Percentiles rank a stretch among this genome's conserved stretches.
Conservation (phyloP, 768 basidiomycete genomes). For the Suillus subluteus region DNA sequence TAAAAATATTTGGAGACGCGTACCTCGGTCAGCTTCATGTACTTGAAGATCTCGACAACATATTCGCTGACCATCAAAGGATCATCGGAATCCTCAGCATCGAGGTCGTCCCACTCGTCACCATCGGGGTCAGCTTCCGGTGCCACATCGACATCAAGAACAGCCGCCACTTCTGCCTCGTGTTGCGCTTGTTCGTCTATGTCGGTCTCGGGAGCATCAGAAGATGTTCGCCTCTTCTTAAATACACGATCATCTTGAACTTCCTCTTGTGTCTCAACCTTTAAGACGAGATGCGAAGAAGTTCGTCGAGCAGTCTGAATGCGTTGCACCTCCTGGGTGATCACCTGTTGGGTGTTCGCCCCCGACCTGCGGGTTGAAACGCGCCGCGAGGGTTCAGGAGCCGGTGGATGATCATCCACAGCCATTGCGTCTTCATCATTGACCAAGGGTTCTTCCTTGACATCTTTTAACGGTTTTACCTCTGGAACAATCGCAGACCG, state of each 20-base stretch:
- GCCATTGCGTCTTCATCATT: conserved; percentile 56
- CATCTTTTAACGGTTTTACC: conserved; percentile 33
- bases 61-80: conserved; percentile 98
- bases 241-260: conserved; percentile 61
- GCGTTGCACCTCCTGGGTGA: conserved; percentile 33
- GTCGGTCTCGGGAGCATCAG: conserved; percentile 53
- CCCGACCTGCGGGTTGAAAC: conserved; percentile 36
- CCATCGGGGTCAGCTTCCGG: conserved; percentile 68
- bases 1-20: conserved; percentile 4
- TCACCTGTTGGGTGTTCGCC: conserved; percentile 19
- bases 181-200: conserved; percentile 44
- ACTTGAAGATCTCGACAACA: conserved; percentile 90
- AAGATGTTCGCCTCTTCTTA: conserved; percentile 80
- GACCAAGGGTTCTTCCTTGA: conserved; percentile 37
- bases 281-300: conserved; percentile 34
- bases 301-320: conserved; percentile 34
- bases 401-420: conserved; percentile 46
- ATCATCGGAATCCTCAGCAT: conserved; percentile 89
- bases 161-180: conserved; percentile 39
- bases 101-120: conserved; percentile 86
- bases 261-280: conserved; percentile 46
- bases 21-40: conserved; percentile 87
- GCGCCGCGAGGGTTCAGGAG: conserved; percentile 16
- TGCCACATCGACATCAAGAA: conserved; percentile 51
- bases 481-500: conserved; percentile 31